Base-by-base conservation (phyloP, 129 eudicot genomes). In the Chrysanthemum makinoi region DNA sequence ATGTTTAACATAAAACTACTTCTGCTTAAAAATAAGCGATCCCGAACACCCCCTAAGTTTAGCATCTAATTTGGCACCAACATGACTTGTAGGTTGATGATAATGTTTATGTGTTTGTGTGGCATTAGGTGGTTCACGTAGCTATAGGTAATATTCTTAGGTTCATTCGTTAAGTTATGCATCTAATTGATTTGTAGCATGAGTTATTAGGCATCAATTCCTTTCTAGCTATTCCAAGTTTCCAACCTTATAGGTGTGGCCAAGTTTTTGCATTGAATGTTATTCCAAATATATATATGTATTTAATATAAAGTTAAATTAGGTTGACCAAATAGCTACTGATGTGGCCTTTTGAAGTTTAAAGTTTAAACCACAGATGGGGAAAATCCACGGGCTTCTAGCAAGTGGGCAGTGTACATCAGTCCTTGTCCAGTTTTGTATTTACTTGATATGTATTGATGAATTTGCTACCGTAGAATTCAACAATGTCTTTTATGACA, bases 291-390 rank as follows among this genome's bases (percentile, higher is more conserved):
- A 19, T 55, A 19, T 0, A 65, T 18, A 19, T 74, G 71, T 51
- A 26, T 62, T 43, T 19, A n/a, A 43, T 65, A 28, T 54, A 24
- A 20, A 44, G 7, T 35, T 62, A 46, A 54, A 44, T 39, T n/a
- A 56, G 14, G 13, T 18, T n/a, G 30, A 6, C 4, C 11, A 52
- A 2, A 33, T 47, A 18, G 35, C 24, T 50, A 33, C 15, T 48
- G 28, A 75, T 71, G 46, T 57, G 46, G 12, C 22, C 57, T 58
- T 71, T 57, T 71, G 46, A 71, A 43, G 75, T 57, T 70, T 70
- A 70, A 71, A 43, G 75, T 57, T 70, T 70, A 70, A 30, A 30
- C 35, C 35, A 30, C 35, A 30, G 35, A 30, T 30, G 35, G 35
- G 35, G 35, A 30, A 30, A 30, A 30, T 30, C 6, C 0, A 28